A percentile compares a stretch with the other conserved stretches of the same genome.
phyloP scores from a whole-genome alignment of 2,329 filamentous ascomycete genomes.

The Peltaster fructicola region DNA sequence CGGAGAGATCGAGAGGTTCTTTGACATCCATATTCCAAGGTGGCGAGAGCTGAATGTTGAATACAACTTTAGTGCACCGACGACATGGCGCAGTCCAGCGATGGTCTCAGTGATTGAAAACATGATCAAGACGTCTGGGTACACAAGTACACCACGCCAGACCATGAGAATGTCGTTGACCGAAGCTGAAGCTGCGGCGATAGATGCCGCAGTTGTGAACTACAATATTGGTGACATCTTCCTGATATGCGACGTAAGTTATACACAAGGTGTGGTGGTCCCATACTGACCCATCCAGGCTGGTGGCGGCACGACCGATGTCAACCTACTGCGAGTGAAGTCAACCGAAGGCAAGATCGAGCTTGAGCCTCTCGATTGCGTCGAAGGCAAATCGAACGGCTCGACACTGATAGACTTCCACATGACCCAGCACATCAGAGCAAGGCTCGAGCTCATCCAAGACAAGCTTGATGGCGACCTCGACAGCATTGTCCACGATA shows the following conservation, averaged over 20 bases:
- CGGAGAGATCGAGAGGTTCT: constrained; percentile 3
- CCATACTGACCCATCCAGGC: constrained; percentile 2
- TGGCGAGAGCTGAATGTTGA: constrained; percentile 6
- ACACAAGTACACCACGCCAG: constrained; percentile 2
- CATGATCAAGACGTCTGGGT: too few relatives aligned
- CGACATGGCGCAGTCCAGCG: too few relatives aligned
- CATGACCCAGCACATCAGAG: constrained; percentile 3
- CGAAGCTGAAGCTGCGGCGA: constrained; percentile 9
- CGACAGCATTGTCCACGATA: constrained; percentile 4
- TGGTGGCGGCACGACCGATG: constrained; percentile 9
- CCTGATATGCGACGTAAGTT: constrained; percentile 7
- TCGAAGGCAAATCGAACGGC: constrained; percentile 8
- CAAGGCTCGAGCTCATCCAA: constrained; percentile 4
- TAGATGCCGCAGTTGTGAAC: constrained; percentile 6
- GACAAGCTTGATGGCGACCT: constrained; percentile 3
- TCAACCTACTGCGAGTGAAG: constrained; percentile 7
- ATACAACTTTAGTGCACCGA: too few relatives aligned
- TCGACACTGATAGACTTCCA: constrained; percentile 9
- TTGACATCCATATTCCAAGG: constrained; percentile 2
- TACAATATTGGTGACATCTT: constrained; percentile 7
- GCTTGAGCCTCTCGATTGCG: constrained; percentile 7
- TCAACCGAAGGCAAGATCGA: constrained; percentile 3
- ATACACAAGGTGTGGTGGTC: too few relatives aligned
- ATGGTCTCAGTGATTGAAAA: too few relatives aligned
- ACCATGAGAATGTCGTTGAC: constrained; percentile 6